Percentiles rank a stretch among this genome's conserved stretches.
Conservation (phyloP, 2,329 filamentous ascomycete species). For the Sporothrix globosa region DNA sequence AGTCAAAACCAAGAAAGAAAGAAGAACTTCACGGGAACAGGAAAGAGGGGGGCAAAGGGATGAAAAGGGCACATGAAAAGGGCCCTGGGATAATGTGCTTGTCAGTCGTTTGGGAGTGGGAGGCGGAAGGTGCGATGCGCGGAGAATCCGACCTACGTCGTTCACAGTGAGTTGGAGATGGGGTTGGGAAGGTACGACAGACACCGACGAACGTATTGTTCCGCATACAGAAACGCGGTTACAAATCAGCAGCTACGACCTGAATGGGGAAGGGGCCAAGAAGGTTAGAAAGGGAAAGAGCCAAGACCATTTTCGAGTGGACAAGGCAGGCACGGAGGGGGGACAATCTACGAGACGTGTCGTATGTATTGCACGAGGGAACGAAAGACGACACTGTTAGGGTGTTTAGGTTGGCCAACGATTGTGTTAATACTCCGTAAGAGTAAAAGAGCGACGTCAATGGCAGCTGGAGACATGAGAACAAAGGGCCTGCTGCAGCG, state of each 20-base stretch:
- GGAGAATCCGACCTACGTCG: slow-evolving; percentile 11
- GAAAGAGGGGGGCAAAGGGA: slow-evolving; percentile 21
- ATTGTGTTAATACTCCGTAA: slow-evolving; percentile 22
- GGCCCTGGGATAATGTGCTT: neutral
- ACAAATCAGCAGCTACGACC: slow-evolving; percentile 16
- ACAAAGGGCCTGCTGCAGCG: slow-evolving; percentile 8
- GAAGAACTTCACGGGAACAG: neutral
- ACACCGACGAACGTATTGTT: neutral
- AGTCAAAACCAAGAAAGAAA: neutral
- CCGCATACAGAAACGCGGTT: slow-evolving; percentile 1
- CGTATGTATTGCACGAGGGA: slow-evolving; percentile 3
- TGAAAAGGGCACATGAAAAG: slow-evolving; percentile 23
- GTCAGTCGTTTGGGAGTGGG: slow-evolving; percentile 4
- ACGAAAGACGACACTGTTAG: slow-evolving; percentile 8
- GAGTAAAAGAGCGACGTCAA: neutral
- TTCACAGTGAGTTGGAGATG: slow-evolving; percentile 20
- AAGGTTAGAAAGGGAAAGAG: neutral
- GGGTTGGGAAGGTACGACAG: slow-evolving; percentile 27
- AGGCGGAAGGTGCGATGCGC: slow-evolving; percentile 19
- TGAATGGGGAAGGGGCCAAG: slow-evolving; percentile 4
- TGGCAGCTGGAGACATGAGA: slow-evolving; percentile 15
- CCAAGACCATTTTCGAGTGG: neutral
- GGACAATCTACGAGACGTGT: slow-evolving; percentile 5
- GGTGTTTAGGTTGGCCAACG: neutral
- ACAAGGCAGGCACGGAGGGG: neutral